phyloP scores from a whole-genome alignment of 495 filamentous ascomycete genomes.

The Aspergillus diversus region DNA sequence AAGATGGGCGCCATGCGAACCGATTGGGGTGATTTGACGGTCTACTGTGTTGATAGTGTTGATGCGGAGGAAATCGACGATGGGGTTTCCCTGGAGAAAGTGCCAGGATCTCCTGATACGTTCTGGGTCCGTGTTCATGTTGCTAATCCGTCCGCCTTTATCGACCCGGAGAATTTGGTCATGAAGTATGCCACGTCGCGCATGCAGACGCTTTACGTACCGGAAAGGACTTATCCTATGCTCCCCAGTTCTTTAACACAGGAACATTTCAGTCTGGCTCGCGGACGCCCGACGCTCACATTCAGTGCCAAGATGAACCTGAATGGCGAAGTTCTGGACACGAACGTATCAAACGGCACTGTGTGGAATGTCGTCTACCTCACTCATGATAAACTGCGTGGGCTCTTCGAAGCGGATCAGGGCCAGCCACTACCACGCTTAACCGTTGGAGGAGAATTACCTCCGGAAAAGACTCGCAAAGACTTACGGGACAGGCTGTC shows the following conservation, averaged over 20 bases:
- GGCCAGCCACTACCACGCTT: constrained; percentile 20
- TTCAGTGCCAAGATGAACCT: constrained; percentile 75
- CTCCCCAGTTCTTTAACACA: constrained; percentile 61
- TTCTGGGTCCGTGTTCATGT: constrained; percentile 90
- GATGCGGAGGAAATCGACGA: constrained; percentile 84
- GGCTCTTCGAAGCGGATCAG: constrained; percentile 46
- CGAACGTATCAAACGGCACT: constrained; percentile 69
- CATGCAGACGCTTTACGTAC: constrained; percentile 70
- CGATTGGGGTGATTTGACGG: constrained; percentile 69
- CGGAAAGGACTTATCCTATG: constrained; percentile 76
- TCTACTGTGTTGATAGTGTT: constrained; percentile 82
- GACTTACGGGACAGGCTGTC: constrained; percentile 31
- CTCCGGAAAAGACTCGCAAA: constrained; percentile 11
- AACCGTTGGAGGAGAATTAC: constrained; percentile 46
- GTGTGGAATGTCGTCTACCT: constrained; percentile 74
- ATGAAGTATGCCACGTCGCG: constrained; percentile 67
- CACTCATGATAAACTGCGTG: constrained; percentile 61
- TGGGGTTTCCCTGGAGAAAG: constrained; percentile 76
- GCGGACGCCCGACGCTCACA: constrained; percentile 71
- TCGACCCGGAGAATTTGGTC: constrained; percentile 58
- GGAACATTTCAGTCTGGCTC: constrained; percentile 68
- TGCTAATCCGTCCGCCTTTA: constrained; percentile 90
- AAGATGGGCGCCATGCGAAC: constrained; percentile 64
- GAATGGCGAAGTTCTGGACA: constrained; percentile 69
- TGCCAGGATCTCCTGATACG: constrained; percentile 53